Percentiles rank a stretch among this genome's conserved stretches.
Conservation (phyloP, 2,329 filamentous ascomycete genomes). For the Neofusicoccum cordaticola region DNA sequence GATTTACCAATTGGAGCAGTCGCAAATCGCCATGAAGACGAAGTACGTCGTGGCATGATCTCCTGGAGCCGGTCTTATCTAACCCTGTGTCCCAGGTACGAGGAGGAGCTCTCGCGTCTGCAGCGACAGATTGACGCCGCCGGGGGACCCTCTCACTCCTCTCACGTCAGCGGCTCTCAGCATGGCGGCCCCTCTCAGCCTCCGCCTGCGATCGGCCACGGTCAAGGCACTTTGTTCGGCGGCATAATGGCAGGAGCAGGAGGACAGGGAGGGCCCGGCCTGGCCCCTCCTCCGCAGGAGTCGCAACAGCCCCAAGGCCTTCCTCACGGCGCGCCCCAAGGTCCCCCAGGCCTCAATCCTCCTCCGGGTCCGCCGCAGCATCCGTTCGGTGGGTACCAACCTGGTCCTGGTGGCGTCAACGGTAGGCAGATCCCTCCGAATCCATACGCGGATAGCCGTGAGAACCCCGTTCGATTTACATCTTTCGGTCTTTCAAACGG, state of each 20-base stretch:
- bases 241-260: constrained; percentile 90
- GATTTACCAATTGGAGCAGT: constrained; percentile 88
- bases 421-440: constrained; percentile 45
- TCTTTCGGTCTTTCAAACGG: constrained; percentile 8
- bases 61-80: not conserved
- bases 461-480: constrained; percentile 13
- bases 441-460: constrained; percentile 9
- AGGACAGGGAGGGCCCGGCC: constrained; percentile 77
- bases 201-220: constrained; percentile 81
- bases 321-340: constrained; percentile 70
- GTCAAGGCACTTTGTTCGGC: constrained; percentile 85
- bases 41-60: constrained; percentile 62
- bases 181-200: constrained; percentile 80
- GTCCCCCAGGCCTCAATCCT: constrained; percentile 63
- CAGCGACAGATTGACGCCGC: constrained; percentile 81
- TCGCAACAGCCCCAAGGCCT: constrained; percentile 58
- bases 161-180: constrained; percentile 67
- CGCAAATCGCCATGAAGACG: constrained; percentile 81
- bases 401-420: constrained; percentile 59
- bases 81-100: constrained; percentile 65
- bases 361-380: constrained; percentile 59
- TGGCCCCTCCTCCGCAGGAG: constrained; percentile 67
- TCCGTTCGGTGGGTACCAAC: constrained; percentile 70
- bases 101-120: constrained; percentile 82
- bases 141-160: constrained; percentile 61